Percentiles rank a stretch among this genome's conserved stretches.
Evolutionary conservation across 345 rosid genomes (phyloP).

Genomic region (Melaleuca quinquenervia): DNA sequence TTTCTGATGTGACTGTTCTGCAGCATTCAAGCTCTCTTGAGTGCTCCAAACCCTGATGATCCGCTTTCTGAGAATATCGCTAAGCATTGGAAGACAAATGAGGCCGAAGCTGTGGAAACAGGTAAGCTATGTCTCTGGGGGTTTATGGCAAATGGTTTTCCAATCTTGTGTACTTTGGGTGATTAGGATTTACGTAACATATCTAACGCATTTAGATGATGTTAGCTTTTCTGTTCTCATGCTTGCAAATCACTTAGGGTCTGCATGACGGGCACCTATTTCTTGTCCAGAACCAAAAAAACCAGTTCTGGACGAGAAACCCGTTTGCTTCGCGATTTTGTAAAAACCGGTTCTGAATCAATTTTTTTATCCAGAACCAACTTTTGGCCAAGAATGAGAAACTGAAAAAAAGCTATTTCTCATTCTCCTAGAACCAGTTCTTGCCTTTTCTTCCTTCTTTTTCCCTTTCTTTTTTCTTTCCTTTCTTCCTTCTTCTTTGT

Average conservation of each 20-base stretch:
- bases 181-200: background rate
- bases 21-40: constrained; percentile 56
- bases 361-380: too few relatives aligned
- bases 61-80: constrained; percentile 60
- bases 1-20: background rate
- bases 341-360: too few relatives aligned
- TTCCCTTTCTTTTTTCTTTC: too few relatives aligned
- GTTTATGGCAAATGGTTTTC: background rate
- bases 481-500: too few relatives aligned
- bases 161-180: background rate
- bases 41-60: constrained; percentile 60
- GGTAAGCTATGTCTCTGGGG: constrained; percentile 8
- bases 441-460: too few relatives aligned
- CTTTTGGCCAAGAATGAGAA: too few relatives aligned
- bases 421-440: too few relatives aligned
- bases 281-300: too few relatives aligned
- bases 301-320: too few relatives aligned
- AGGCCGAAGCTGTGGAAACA: constrained; percentile 55
- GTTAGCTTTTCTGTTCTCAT: background rate
- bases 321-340: too few relatives aligned
- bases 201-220: background rate
- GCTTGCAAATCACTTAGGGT: background rate
- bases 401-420: too few relatives aligned
- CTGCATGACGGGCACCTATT: too few relatives aligned
- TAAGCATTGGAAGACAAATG: constrained; percentile 58